Conservation (phyloP, 345 rosid species). For the Gossypium anomalum region DNA sequence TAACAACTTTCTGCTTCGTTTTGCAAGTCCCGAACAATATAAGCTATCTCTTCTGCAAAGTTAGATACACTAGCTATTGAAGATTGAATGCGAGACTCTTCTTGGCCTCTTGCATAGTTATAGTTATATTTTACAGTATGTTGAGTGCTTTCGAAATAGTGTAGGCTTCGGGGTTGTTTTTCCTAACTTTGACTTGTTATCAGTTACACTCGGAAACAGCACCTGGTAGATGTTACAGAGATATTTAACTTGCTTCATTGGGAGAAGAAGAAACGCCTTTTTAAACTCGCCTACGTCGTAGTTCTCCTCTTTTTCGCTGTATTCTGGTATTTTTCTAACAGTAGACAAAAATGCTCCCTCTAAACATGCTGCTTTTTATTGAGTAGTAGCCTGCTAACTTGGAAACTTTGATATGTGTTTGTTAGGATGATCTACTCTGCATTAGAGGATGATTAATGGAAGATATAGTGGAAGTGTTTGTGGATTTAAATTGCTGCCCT, state of each 20-base stretch:
- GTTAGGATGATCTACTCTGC: slow-evolving; percentile 60
- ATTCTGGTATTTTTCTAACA: slow-evolving; percentile 53
- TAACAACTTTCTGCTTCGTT: neutral
- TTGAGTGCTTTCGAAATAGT: neutral
- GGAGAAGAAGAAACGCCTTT: slow-evolving; percentile 91
- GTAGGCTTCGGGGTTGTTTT: neutral
- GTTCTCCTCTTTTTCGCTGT: slow-evolving; percentile 67
- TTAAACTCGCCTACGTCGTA: slow-evolving; percentile 73
- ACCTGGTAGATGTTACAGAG: slow-evolving; percentile 89
- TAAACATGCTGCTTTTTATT: neutral
- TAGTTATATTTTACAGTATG: neutral
- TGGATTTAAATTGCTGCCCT: slow-evolving; percentile 1
- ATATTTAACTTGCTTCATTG: slow-evolving; percentile 75
- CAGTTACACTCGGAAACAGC: slow-evolving; percentile 63
- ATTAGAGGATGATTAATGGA: slow-evolving; percentile 30
- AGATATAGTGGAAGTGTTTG: neutral
- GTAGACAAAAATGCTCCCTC: neutral
- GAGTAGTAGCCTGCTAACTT: slow-evolving; percentile 10
- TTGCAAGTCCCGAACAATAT: neutral
- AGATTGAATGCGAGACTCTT: neutral
- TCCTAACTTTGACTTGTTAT: slow-evolving; percentile 6
- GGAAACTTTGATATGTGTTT: slow-evolving; percentile 1
- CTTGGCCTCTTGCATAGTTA: neutral
- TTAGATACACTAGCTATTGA: neutral
- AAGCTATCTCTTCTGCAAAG: neutral